Percentiles rank a stretch among this genome's conserved stretches.
Conservation (phyloP, 1,139 yeast species). For the Zygosaccharomyces pseudobailii region DNA sequence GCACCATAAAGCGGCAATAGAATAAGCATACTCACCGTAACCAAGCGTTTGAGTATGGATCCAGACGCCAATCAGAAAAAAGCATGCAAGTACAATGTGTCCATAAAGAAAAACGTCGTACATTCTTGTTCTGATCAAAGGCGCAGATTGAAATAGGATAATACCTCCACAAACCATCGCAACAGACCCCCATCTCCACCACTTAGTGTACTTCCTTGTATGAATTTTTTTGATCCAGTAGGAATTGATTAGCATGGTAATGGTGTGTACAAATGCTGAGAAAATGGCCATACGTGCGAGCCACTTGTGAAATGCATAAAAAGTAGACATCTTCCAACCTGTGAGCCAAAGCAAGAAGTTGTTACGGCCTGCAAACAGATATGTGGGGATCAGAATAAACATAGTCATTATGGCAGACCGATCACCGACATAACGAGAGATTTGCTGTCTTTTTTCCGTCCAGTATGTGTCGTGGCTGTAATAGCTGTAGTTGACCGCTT, state of each 20-base stretch:
- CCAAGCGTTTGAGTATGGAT: constrained; percentile 44
- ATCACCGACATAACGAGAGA: constrained; percentile 54
- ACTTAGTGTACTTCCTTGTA: constrained; percentile 37
- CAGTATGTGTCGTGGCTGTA: constrained; percentile 41
- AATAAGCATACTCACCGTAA: constrained; percentile 43
- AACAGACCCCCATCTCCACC: constrained; percentile 50
- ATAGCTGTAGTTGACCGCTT: constrained; percentile 41
- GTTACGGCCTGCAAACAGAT: constrained; percentile 61
- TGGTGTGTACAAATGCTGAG: constrained; percentile 28
- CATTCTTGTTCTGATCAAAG: constrained; percentile 45
- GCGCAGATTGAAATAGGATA: constrained; percentile 44
- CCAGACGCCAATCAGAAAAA: constrained; percentile 56
- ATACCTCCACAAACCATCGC: constrained; percentile 41
- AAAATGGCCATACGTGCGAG: constrained; percentile 41
- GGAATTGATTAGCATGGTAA: constrained; percentile 23
- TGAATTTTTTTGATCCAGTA: constrained; percentile 38
- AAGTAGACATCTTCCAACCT: constrained; percentile 62
- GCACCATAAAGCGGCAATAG: constrained; percentile 57
- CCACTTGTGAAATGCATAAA: constrained; percentile 64
- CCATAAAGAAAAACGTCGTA: constrained; percentile 58
- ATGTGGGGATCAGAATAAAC: constrained; percentile 44
- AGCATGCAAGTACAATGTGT: constrained; percentile 54
- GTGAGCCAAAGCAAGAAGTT: constrained; percentile 59
- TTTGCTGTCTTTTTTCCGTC: constrained; percentile 38
- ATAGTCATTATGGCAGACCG: constrained; percentile 50